phyloP scores from a whole-genome alignment of 2,329 filamentous ascomycete genomes.

The Phialemonium atrogriseum region DNA sequence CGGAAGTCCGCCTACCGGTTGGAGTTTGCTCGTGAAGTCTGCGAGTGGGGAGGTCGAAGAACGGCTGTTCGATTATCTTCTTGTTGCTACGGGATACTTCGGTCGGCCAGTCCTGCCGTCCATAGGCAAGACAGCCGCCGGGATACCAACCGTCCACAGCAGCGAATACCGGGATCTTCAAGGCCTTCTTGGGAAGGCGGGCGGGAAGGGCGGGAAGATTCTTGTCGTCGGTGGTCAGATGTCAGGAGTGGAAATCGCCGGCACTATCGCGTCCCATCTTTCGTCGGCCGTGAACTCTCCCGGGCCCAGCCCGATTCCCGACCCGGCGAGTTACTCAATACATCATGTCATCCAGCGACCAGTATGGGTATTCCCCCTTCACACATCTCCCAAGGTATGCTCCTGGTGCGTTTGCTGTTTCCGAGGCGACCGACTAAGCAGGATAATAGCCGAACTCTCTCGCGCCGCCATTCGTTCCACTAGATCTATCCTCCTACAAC shows the following conservation, averaged over 20 bases:
- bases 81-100: conserved; percentile 73
- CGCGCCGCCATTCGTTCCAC: conserved; percentile 57
- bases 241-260: conserved; percentile 72
- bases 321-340: conserved; percentile 46
- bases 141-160: conserved; percentile 56
- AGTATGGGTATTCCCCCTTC: conserved; percentile 61
- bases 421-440: conserved; percentile 1
- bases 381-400: conserved; percentile 41
- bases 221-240: conserved; percentile 74
- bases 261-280: conserved; percentile 61
- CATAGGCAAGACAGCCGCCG: conserved; percentile 23
- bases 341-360: conserved; percentile 64
- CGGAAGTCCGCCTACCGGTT: conserved; percentile 29
- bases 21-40: conserved; percentile 10
- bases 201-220: conserved; percentile 46
- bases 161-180: conserved; percentile 53
- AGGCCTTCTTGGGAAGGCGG: conserved; percentile 32
- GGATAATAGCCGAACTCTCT: conserved; percentile 30
- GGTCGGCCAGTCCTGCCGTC: conserved; percentile 48
- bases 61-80: conserved; percentile 58
- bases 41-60: conserved; percentile 28
- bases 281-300: conserved; percentile 55
- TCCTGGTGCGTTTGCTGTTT: background rate
- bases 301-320: conserved; percentile 25
- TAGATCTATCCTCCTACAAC: conserved; percentile 68